phyloP scores from a whole-genome alignment of 2,329 filamentous ascomycete species.

The Fusarium pseudocircinatum region DNA sequence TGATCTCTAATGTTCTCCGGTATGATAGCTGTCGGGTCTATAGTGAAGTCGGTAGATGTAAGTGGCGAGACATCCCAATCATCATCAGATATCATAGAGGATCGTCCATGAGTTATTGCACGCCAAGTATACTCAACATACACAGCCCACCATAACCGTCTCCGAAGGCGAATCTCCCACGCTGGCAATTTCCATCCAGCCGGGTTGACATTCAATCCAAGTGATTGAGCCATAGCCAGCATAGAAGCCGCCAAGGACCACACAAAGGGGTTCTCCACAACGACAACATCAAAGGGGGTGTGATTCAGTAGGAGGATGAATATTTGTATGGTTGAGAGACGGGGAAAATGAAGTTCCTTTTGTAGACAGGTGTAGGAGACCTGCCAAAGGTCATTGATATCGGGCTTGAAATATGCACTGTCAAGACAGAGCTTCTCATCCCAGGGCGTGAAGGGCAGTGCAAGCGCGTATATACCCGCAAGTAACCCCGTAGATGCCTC shows the following conservation, averaged over 20 bases:
- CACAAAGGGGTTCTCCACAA: not conserved
- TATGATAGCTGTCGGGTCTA: not conserved
- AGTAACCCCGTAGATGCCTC: not conserved
- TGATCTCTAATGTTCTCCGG: not conserved
- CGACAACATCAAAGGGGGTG: not conserved
- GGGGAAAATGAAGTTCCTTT: not conserved
- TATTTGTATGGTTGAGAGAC: not conserved
- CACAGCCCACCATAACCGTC: not conserved
- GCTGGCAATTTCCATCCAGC: not conserved
- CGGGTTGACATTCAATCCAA: not conserved
- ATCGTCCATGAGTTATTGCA: not conserved
- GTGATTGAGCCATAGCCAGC: not conserved
- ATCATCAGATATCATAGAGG: not conserved
- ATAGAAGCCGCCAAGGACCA: not conserved
- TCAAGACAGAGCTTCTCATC: slow-evolving; percentile 8
- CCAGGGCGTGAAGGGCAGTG: slow-evolving; percentile 1
- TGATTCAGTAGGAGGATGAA: not conserved
- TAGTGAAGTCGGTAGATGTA: not conserved
- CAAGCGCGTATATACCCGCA: not conserved
- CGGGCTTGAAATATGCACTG: not conserved
- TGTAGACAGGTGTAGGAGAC: not conserved
- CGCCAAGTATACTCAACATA: slow-evolving; percentile 5
- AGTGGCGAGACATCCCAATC: not conserved
- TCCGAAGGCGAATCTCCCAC: not conserved
- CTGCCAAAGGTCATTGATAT: not conserved